Percentiles rank a stretch among this genome's conserved stretches.
phyloP scores from a whole-genome alignment of 2,329 filamentous ascomycete genomes.

The Colletotrichum higginsianum region DNA sequence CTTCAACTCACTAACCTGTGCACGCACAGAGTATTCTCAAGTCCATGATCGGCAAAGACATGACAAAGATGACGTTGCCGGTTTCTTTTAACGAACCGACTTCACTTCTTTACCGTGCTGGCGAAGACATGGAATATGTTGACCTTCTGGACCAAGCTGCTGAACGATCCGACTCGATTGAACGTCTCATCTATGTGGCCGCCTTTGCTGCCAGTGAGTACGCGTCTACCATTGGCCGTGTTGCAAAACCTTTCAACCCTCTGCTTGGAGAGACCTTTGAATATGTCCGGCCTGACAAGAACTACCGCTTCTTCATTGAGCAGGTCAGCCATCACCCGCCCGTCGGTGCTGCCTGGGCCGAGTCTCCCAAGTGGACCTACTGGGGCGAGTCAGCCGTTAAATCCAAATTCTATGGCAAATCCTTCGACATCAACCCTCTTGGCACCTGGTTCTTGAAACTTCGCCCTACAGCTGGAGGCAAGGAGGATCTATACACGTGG shows the following conservation, averaged over 20 bases:
- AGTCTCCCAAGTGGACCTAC: conserved; percentile 95
- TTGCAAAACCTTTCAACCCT: conserved; percentile 98
- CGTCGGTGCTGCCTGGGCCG: conserved; percentile 92
- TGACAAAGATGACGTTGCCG: conserved; percentile 99
- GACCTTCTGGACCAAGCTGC: conserved; percentile 92
- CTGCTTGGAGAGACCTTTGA: conserved; percentile 97
- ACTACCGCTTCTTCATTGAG: conserved; percentile 98
- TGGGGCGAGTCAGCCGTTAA: conserved; percentile 96
- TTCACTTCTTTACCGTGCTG: conserved; percentile 92
- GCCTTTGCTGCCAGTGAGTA: conserved; percentile 98
- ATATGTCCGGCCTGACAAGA: conserved; percentile 95
- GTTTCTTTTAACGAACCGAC: conserved; percentile 99
- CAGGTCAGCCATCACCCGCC: conserved; percentile 98
- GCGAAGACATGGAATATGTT: conserved; percentile 98
- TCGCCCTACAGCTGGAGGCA: conserved; percentile 80
- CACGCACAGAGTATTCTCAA: conserved; percentile 86
- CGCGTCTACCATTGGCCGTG: conserved; percentile 94
- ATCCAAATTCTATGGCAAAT: conserved; percentile 97
- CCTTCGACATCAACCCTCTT: conserved; percentile 95
- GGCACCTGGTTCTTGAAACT: conserved; percentile 97
- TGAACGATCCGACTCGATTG: conserved; percentile 87
- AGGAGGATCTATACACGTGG: conserved; percentile 95
- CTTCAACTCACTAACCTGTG: conserved; percentile 6
- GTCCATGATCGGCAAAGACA: conserved; percentile 99
- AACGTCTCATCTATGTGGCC: conserved; percentile 93